Conservation (phyloP, 257 asterid genomes). For the Craterostigma plantagineum region DNA sequence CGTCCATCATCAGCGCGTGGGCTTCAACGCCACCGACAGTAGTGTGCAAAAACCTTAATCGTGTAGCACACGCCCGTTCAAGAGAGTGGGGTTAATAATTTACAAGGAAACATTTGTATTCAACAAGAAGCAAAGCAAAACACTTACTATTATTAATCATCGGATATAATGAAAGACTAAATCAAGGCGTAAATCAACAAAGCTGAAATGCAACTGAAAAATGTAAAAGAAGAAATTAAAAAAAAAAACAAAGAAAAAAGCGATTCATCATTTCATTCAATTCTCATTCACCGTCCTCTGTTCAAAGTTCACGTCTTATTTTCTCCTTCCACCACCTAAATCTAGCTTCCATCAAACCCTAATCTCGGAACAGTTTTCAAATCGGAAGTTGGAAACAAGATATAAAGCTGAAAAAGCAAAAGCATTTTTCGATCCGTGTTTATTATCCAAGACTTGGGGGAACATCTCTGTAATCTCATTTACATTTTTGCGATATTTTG, state of each 20-base stretch:
- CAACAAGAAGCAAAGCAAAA: neutral
- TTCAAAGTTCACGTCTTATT: slow-evolving; percentile 6
- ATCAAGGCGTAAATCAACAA: slow-evolving; percentile 9
- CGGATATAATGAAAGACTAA: slow-evolving; percentile 6
- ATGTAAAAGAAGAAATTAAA: neutral
- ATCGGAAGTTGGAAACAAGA: slow-evolving; percentile 1
- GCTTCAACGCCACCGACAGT: too few species aligned
- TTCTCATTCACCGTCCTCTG: slow-evolving; percentile 14
- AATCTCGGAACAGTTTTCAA: slow-evolving; percentile 2
- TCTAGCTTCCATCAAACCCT: slow-evolving; percentile 10
- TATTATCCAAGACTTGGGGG: slow-evolving; percentile 1
- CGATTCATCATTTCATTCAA: slow-evolving; percentile 13
- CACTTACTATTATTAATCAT: slow-evolving; percentile 2
- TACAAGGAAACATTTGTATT: too few species aligned
- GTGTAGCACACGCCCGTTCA: too few species aligned
- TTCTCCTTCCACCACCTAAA: slow-evolving; percentile 14
- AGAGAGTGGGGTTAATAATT: too few species aligned
- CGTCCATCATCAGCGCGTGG: too few species aligned
- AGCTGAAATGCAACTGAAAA: slow-evolving; percentile 1
- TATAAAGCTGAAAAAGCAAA: neutral
- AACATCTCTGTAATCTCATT: slow-evolving; percentile 11
- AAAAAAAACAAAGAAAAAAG: neutral
- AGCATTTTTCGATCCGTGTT: too few species aligned
- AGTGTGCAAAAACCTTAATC: neutral
- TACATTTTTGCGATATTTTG: slow-evolving; percentile 7